These are phyloP conservation scores for Onygenales sp. DNA, from an alignment of 2,329 filamentous ascomycete species.

Conservation along the genomic window DNA sequence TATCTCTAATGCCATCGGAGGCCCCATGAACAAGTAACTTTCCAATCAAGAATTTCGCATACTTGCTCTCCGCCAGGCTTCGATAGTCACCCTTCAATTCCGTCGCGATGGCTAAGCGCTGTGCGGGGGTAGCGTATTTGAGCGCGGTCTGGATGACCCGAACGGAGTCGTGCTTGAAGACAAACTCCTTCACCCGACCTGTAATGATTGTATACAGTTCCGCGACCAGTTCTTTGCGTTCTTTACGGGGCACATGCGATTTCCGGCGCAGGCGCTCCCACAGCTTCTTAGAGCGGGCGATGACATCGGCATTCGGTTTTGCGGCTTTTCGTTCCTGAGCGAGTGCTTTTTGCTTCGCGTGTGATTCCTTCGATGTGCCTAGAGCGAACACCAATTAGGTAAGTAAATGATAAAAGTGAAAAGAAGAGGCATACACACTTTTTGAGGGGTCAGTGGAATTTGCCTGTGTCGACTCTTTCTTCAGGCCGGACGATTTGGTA, in stretches of 20 bases:
- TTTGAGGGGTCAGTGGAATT: slow-evolving; percentile 8
- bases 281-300: slow-evolving; percentile 85
- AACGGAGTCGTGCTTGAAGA: slow-evolving; percentile 98
- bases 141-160: slow-evolving; percentile 91
- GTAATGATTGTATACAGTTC: slow-evolving; percentile 90
- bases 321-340: slow-evolving; percentile 81
- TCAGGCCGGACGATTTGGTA: slow-evolving; percentile 16
- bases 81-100: slow-evolving; percentile 81
- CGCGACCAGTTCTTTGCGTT: slow-evolving; percentile 74
- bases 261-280: slow-evolving; percentile 92
- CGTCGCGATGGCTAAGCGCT: slow-evolving; percentile 74
- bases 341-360: slow-evolving; percentile 84
- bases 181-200: slow-evolving; percentile 85
- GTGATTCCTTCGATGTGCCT: slow-evolving; percentile 72
- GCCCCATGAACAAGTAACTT: slow-evolving; percentile 94
- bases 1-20: slow-evolving; percentile 63
- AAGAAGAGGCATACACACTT: slow-evolving; percentile 17
- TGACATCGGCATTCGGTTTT: slow-evolving; percentile 85
- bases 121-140: slow-evolving; percentile 82
- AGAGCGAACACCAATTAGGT: slow-evolving; percentile 30
- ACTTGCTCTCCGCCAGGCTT: slow-evolving; percentile 82
- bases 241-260: slow-evolving; percentile 82
- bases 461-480: slow-evolving; percentile 5
- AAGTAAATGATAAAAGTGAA: slow-evolving; percentile 6
- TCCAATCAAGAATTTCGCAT: slow-evolving; percentile 94